Evolutionary conservation across 768 basidiomycete species (phyloP).

Genomic region (Pisolithus albus): DNA sequence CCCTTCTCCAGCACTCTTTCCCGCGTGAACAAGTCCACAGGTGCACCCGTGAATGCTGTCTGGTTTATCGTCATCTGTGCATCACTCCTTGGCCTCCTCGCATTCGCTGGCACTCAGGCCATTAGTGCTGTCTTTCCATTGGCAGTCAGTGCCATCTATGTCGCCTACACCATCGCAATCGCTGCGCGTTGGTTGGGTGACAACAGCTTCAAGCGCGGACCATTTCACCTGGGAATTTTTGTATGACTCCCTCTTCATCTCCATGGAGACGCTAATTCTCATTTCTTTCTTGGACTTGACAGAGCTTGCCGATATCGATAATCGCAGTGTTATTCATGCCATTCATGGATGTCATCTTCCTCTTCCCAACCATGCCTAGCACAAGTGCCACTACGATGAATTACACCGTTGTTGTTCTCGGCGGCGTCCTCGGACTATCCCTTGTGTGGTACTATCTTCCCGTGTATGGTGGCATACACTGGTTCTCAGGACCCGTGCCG

Average conservation of each 20-base stretch:
- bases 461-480: conserved; percentile 26
- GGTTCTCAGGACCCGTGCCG: conserved; percentile 30
- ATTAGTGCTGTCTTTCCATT: conserved; percentile 17
- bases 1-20: conserved; percentile 35
- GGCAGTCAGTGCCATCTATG: conserved; percentile 30
- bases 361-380: conserved; percentile 26
- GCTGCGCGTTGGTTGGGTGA: conserved; percentile 30
- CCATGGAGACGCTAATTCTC: conserved; percentile 1
- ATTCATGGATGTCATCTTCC: conserved; percentile 28
- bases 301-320: conserved; percentile 20
- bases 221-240: conserved; percentile 25
- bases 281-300: conserved; percentile 13
- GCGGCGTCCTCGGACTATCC: conserved; percentile 26
- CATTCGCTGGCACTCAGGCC: conserved; percentile 26
- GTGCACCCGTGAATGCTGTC: conserved; percentile 35
- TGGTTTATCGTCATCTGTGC: conserved; percentile 32
- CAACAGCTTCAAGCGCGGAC: conserved; percentile 27
- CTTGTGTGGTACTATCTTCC: conserved; percentile 20
- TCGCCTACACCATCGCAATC: conserved; percentile 34
- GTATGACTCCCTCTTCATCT: background rate
- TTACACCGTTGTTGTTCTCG: conserved; percentile 21
- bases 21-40: conserved; percentile 24
- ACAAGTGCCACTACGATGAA: conserved; percentile 25
- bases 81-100: conserved; percentile 25
- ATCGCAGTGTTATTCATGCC: conserved; percentile 25